Evolutionary conservation across 129 eudicot species (phyloP).

Genomic region (sunflower (Helianthus annuus)): HanXRQr2.0-SUNRISE NC_035445.2:163385881-163386380

Average conservation of each 20-base stretch:
- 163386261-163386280: background rate
- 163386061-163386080: background rate
- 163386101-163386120: background rate
- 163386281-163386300: background rate
- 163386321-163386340: background rate
- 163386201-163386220: background rate
- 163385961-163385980: background rate
- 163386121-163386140: constrained; percentile 25
- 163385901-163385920: background rate
- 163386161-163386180: background rate
- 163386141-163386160: background rate
- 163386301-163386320: too few relatives aligned
- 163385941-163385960: background rate
- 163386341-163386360: too few relatives aligned
- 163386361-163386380: too few relatives aligned
- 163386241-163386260: background rate
- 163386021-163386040: background rate
- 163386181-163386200: background rate
- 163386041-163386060: background rate
- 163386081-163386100: background rate
- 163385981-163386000: too few relatives aligned
- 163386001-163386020: too few relatives aligned
- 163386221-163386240: background rate
- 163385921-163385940: too few relatives aligned
- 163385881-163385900: too few relatives aligned